Base-by-base conservation (phyloP, 1,284 basidiomycete genomes). In the Inonotus hispidus region DNA sequence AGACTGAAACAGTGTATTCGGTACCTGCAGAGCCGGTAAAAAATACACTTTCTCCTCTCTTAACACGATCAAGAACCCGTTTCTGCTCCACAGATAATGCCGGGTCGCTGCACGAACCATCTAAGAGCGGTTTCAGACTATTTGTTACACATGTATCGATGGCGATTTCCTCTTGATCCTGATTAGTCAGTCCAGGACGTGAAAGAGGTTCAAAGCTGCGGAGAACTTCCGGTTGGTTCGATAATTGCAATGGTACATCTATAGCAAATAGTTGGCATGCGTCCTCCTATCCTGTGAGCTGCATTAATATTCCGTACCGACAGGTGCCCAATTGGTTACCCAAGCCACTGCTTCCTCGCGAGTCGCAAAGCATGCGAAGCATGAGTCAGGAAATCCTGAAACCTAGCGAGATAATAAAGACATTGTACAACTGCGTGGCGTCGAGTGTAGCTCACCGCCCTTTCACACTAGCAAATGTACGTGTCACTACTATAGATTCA, bases 21-120 rank as follows among this genome's bases (percentile, higher is more conserved):
- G n/a, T 25, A 86, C 85, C 86, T 53, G 87, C 90, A 57, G 85
- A 85, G 10, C 90, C 90, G 0, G 90, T 93, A 75, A 92, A 93
- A 75, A 93, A 93, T 6, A 92, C 81, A 64, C 79, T 90, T 67
- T 81, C 77, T 2, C 84, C 83, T 10, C 76, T 73, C 49, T 79
- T 73, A 11, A 88, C 82, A 25, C 83, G 78, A 38, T 78, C 68
- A 43, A 88, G 70, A 2, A 90, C 81, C 32, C 74, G 71, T 62
- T 77, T 75, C 68, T 90, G 88, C 67, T 90, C 85, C 2, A 68
- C 65, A 8, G 79, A 80, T 21, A 81, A 71, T 10, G 66, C 14
- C 16, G 41, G 59, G 8, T 45, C 41, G 21, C 6, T 19, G 27
- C 7, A 25, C 46, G 8, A 8, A 16, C 2, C 11, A 19, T 29